phyloP scores from a whole-genome alignment of 73 alveolate genomes.

The Breviolum minutum region DNA sequence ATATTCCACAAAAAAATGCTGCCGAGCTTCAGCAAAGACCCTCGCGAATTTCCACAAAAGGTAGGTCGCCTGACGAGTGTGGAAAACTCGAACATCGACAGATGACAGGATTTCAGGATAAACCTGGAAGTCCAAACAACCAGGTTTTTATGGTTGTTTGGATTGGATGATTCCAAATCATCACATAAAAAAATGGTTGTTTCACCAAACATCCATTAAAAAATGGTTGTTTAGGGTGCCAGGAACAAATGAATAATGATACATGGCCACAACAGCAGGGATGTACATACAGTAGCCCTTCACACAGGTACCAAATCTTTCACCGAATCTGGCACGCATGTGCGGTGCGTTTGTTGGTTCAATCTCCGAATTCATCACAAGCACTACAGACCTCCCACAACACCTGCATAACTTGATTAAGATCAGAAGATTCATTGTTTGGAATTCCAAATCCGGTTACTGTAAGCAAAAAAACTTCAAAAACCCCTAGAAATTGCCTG shows the following conservation, averaged over 20 bases:
- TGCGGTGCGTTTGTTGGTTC: background rate
- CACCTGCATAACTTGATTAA: no score
- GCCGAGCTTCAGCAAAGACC: slow-evolving; percentile 32
- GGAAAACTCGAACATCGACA: background rate
- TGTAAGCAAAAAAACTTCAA: no score
- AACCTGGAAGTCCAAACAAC: background rate
- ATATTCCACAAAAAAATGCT: background rate
- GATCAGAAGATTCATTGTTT: background rate
- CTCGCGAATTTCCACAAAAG: slow-evolving; percentile 21
- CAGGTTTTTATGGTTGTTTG: no score
- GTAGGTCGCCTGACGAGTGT: background rate
- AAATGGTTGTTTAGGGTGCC: no score
- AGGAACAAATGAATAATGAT: background rate
- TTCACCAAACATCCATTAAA: no score
- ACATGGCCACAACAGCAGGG: no score
- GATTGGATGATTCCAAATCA: no score
- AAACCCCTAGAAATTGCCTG: no score
- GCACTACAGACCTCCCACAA: no score
- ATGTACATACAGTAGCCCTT: background rate
- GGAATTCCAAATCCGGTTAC: background rate
- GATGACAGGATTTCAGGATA: background rate
- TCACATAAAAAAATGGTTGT: no score
- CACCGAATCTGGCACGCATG: background rate
- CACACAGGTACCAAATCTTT: background rate
- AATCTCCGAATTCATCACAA: no score